These are phyloP conservation scores for Dichotomopilus funicola DNA, from an alignment of 2,329 filamentous ascomycete genomes.

Conservation along the genomic window DNA sequence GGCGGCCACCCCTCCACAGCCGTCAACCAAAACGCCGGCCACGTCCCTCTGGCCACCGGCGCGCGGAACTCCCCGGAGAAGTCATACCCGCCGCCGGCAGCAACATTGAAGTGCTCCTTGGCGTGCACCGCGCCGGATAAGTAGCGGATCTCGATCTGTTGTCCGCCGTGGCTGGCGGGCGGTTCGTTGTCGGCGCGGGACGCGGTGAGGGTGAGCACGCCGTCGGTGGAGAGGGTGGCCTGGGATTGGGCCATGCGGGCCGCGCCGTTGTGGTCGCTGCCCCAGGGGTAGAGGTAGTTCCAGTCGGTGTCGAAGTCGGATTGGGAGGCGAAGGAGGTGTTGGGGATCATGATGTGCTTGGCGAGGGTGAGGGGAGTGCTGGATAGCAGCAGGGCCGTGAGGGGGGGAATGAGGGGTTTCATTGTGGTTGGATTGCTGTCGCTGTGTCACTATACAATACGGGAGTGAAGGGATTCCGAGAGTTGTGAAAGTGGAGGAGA, in stretches of 20 bases:
- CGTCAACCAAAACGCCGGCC: constrained; percentile 55
- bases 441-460: too few species aligned
- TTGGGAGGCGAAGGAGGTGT: constrained; percentile 33
- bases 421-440: neutral
- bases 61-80: constrained; percentile 37
- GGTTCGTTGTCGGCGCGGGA: constrained; percentile 37
- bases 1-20: constrained; percentile 50
- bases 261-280: constrained; percentile 50
- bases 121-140: constrained; percentile 41
- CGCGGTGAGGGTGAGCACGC: constrained; percentile 42
- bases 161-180: constrained; percentile 32
- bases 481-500: too few species aligned
- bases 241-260: constrained; percentile 47
- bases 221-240: constrained; percentile 33
- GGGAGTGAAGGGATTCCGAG: too few species aligned
- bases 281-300: constrained; percentile 51
- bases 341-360: constrained; percentile 34
- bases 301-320: constrained; percentile 39
- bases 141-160: constrained; percentile 44
- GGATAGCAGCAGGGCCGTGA: constrained; percentile 13
- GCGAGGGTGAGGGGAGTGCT: constrained; percentile 12
- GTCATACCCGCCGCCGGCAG: constrained; percentile 35
- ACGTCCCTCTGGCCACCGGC: constrained; percentile 39
- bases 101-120: constrained; percentile 35
- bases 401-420: neutral